Evolutionary conservation across 805 yeast species (phyloP), one percentile per base, ranked within the genome.

Genomic region (Suhomyces sp.): DNA sequence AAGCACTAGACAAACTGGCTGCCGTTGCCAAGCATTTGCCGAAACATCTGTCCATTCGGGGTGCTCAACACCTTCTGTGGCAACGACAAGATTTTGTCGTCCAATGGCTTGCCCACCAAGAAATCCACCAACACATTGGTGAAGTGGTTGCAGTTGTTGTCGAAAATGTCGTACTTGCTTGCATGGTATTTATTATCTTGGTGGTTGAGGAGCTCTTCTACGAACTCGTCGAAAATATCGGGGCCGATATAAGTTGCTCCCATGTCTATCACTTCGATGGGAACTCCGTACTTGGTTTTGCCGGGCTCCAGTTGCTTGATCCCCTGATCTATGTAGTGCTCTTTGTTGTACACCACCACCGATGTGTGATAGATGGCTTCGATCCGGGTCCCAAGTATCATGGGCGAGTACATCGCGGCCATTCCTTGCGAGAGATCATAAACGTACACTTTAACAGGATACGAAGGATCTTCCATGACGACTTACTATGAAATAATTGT

Each of bases 351-450:
- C 17, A 79, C 73, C 9, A 82, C 83, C 1, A 83, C 79, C 2
- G 83, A 75, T 0, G 89, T 84, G 63, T 85, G 90, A 73, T 85
- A 86, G 6, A 85, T 76, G 12, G 89, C 90, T 25, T 84, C 87
- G 7, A 82, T 61, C 6, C 63, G 59, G n/a, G 66, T 60, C 4
- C 89, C 89, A 1, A 85, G 63, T 7, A 85, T 59, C 65, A 73
- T 72, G 15, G 72, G 77, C 4, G 85, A 72, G 57, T 79, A 71
- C 19, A 71, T 58, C 9, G 76, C 71, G 4, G 90, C 90, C 53
- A 85, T 62, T 0, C 89, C 89, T 27, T 71, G 76, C 1, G 87
- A 81, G 19, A 85, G 73, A 57, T 85, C 90, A 58, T 85, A 85
- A 9, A 85, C 85, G 59, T 81, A 79, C 3, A 83, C 76, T 57